These are phyloP conservation scores for Aspergillus cavernicola DNA, from an alignment of 495 filamentous ascomycete genomes.

Conservation along the genomic window DNA sequence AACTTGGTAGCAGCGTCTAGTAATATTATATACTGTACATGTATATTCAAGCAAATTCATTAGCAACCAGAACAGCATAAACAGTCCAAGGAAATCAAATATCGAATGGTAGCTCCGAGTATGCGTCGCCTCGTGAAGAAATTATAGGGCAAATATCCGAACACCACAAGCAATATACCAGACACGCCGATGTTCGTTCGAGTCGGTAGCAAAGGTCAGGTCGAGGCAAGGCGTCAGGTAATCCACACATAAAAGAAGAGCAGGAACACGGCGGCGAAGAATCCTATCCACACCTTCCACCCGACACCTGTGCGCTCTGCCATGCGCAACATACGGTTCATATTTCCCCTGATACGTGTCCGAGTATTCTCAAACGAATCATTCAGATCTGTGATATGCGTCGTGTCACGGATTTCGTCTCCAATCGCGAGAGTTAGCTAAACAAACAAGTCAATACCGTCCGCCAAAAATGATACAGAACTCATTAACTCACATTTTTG, in stretches of 20 bases:
- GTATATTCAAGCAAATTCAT: neutral
- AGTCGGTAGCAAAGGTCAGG: too few species aligned
- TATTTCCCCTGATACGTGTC: constrained; percentile 76
- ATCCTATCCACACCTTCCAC: constrained; percentile 89
- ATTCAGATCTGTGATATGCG: constrained; percentile 76
- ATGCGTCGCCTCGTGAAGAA: neutral
- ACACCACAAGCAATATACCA: too few species aligned
- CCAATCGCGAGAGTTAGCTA: constrained; percentile 91
- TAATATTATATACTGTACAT: too few species aligned
- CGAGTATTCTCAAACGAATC: constrained; percentile 84
- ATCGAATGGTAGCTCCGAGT: neutral
- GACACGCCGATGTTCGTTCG: too few species aligned
- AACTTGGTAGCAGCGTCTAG: too few species aligned
- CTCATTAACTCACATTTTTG: constrained; percentile 69
- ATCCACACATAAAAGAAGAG: constrained; percentile 93
- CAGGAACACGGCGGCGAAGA: constrained; percentile 75
- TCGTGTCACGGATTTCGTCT: constrained; percentile 85
- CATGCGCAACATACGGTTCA: constrained; percentile 97
- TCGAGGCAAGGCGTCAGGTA: constrained; percentile 31
- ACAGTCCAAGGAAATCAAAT: neutral
- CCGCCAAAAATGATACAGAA: neutral
- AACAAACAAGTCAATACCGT: neutral
- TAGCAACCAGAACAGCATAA: neutral
- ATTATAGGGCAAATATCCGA: too few species aligned
- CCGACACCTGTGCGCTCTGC: constrained; percentile 87